These are phyloP conservation scores for Pyrenochaeta sp. DNA, from an alignment of 2,329 filamentous ascomycete genomes.

Conservation along the genomic window DNA sequence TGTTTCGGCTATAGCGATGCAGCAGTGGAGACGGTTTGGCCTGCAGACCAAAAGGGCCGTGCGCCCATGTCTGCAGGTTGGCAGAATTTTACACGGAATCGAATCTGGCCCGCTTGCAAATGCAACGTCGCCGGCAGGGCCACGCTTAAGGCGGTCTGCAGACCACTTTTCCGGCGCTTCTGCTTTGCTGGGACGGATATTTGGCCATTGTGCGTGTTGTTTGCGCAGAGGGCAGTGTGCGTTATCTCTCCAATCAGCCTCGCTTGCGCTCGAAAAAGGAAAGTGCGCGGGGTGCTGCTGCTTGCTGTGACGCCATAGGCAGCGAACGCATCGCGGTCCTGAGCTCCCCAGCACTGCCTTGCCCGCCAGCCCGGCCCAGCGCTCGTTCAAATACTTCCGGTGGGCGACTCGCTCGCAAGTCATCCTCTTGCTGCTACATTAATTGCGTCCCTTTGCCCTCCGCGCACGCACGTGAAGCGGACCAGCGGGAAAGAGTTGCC, in stretches of 20 bases:
- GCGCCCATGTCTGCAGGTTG: constrained; percentile 36
- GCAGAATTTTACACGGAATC: constrained; percentile 25
- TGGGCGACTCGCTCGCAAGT: constrained; percentile 3
- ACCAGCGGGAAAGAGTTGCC: constrained; percentile 39
- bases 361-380: no score
- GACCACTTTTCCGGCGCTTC: constrained; percentile 25
- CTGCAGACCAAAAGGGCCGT: constrained; percentile 19
- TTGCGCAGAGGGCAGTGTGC: not conserved
- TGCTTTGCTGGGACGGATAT: constrained; percentile 17
- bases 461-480: constrained; percentile 39
- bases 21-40: constrained; percentile 21
- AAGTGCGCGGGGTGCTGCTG: constrained; percentile 13
- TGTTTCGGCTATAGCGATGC: constrained; percentile 32
- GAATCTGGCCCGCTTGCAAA: constrained; percentile 9
- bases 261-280: constrained; percentile 1
- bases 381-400: constrained; percentile 3
- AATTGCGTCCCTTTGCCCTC: constrained; percentile 22
- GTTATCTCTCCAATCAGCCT: constrained; percentile 4
- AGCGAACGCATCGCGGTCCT: not conserved
- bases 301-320: constrained; percentile 12
- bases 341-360: not conserved
- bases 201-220: constrained; percentile 1
- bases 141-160: constrained; percentile 31
- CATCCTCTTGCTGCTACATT: constrained; percentile 3
- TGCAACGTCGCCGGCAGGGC: constrained; percentile 6